These are phyloP conservation scores for Bidens hawaiensis DNA, from an alignment of 140 eudicot species.

Conservation along the genomic window DNA sequence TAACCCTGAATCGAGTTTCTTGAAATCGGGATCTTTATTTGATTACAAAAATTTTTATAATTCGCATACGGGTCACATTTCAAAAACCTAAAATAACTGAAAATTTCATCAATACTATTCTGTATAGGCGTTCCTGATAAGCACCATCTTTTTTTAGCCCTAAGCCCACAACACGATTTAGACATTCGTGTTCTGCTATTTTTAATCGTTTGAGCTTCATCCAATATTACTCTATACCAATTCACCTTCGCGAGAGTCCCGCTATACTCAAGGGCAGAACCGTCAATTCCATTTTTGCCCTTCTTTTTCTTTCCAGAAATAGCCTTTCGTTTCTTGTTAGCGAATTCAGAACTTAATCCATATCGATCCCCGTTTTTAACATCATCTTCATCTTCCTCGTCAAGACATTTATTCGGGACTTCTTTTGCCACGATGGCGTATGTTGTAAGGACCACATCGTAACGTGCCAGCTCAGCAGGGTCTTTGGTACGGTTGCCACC, in stretches of 20 bases:
- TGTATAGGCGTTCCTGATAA: conserved; percentile 96
- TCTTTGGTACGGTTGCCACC: conserved; percentile 72
- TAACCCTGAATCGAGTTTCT: conserved; percentile 63
- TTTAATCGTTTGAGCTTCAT: conserved; percentile 93
- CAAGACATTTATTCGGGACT: conserved; percentile 59
- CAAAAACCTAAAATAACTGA: conserved; percentile 83
- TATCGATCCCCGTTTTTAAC: conserved; percentile 51
- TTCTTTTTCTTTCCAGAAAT: conserved; percentile 45
- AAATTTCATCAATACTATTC: conserved; percentile 77
- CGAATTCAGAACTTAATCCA: conserved; percentile 51
- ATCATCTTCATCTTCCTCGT: conserved; percentile 64
- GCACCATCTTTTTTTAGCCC: conserved; percentile 91
- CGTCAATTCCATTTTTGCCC: conserved; percentile 52
- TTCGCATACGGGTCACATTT: conserved; percentile 64
- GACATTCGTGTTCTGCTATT: conserved; percentile 80
- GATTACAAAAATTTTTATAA: conserved; percentile 44
- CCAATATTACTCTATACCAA: conserved; percentile 80
- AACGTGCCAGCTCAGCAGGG: conserved; percentile 61
- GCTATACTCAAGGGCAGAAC: conserved; percentile 38
- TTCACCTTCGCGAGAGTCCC: conserved; percentile 78
- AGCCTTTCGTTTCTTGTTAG: conserved; percentile 37
- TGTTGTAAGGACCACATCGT: conserved; percentile 79
- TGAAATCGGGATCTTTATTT: conserved; percentile 57
- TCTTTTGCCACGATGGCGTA: conserved; percentile 81
- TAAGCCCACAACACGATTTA: conserved; percentile 84